These are phyloP conservation scores for Corynespora cassiicola DNA, from an alignment of 2,329 filamentous ascomycete genomes.

Conservation along the genomic window DNA sequence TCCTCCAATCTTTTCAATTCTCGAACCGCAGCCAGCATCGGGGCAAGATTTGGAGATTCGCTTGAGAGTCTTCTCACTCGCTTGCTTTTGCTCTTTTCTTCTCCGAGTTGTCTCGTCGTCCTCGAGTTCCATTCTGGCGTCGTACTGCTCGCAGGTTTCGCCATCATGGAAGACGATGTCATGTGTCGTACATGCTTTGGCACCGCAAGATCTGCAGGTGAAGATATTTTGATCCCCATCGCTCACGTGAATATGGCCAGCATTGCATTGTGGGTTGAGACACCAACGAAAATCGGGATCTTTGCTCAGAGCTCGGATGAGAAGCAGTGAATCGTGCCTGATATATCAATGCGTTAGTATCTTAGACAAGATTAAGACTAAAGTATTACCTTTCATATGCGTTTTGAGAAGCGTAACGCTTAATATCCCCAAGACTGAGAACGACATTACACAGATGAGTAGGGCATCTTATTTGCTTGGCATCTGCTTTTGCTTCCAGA, in stretches of 20 bases:
- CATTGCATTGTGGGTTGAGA: slow-evolving; percentile 53
- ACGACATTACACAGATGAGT: no score
- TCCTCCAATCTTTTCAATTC: slow-evolving; percentile 44
- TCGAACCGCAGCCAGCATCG: slow-evolving; percentile 30
- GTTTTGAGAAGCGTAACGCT: no score
- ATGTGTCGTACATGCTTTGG: slow-evolving; percentile 40
- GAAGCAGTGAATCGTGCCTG: no score
- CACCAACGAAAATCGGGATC: slow-evolving; percentile 60
- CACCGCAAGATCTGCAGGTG: slow-evolving; percentile 39
- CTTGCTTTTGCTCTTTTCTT: slow-evolving; percentile 23
- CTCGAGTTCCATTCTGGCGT: slow-evolving; percentile 26
- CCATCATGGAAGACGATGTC: slow-evolving; percentile 38
- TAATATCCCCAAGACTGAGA: no score
- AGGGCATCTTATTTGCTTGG: no score
- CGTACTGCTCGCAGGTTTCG: slow-evolving; percentile 45
- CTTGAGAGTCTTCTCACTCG: slow-evolving; percentile 22
- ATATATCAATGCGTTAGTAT: no score
- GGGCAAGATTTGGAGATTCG: slow-evolving; percentile 39
- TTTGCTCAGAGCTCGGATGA: slow-evolving; percentile 50
- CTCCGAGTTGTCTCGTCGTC: slow-evolving; percentile 4
- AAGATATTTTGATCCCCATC: slow-evolving; percentile 50
- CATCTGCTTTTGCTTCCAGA: no score
- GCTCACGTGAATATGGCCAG: slow-evolving; percentile 60
- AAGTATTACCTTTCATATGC: no score
- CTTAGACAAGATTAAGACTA: no score